phyloP scores from a whole-genome alignment of 2,329 filamentous ascomycete species.

The Monilinia fructigena region DNA sequence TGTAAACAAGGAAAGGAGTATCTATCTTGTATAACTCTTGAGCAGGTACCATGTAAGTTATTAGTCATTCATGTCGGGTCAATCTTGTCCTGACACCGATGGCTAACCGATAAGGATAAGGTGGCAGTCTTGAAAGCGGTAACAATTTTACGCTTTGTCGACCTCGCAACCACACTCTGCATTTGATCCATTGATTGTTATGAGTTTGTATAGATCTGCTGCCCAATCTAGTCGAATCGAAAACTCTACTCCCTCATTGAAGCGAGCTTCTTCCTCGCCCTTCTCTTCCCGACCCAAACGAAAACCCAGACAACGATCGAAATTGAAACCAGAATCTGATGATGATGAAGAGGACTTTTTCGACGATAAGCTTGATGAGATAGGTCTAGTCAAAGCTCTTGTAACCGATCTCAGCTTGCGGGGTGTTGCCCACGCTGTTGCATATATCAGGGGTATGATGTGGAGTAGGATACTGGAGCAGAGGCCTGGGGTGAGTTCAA shows the following conservation, averaged over 20 bases:
- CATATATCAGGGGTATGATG: conserved; percentile 59
- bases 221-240: conserved; percentile 39
- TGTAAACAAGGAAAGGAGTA: background rate
- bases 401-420: conserved; percentile 56
- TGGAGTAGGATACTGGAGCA: conserved; percentile 61
- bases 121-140: background rate
- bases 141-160: conserved; percentile 25
- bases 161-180: background rate
- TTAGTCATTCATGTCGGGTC: conserved; percentile 7
- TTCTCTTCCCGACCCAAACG: conserved; percentile 37
- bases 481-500: conserved; percentile 61
- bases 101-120: conserved; percentile 3
- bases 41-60: background rate
- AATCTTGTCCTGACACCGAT: background rate
- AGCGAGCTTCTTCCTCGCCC: conserved; percentile 34
- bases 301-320: conserved; percentile 33
- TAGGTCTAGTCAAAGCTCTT: conserved; percentile 56
- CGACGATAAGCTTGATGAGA: conserved; percentile 56
- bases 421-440: conserved; percentile 64
- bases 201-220: conserved; percentile 38
- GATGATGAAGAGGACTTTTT: conserved; percentile 42
- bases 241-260: conserved; percentile 36
- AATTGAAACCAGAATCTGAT: conserved; percentile 21
- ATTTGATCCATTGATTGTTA: conserved; percentile 21
- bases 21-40: background rate